phyloP scores from a whole-genome alignment of 768 basidiomycete species.

The Mycena olivaceomarginata region DNA sequence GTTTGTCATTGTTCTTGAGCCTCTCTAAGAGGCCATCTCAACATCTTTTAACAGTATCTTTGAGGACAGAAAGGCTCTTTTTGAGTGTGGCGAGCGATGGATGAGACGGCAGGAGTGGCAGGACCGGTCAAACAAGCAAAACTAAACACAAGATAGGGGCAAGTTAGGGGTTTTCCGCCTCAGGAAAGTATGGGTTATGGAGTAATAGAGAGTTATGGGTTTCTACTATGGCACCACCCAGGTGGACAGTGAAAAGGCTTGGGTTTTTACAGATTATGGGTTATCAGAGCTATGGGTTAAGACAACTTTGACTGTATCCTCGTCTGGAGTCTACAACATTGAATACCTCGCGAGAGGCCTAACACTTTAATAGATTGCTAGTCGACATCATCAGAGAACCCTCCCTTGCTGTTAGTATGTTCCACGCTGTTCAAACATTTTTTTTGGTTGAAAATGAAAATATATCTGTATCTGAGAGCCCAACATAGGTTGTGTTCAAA shows the following conservation, averaged over 20 bases:
- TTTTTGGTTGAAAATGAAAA: too few species aligned
- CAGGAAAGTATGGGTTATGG: conserved; percentile 18
- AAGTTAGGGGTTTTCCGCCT: conserved; percentile 9
- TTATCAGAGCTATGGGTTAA: too few species aligned
- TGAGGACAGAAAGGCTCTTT: conserved; percentile 22
- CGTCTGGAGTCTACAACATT: too few species aligned
- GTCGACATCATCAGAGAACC: too few species aligned
- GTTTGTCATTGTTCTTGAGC: conserved; percentile 33
- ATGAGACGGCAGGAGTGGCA: conserved; percentile 1
- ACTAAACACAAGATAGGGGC: conserved; percentile 14
- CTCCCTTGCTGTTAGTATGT: too few species aligned
- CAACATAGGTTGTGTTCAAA: too few species aligned
- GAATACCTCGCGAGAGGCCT: too few species aligned
- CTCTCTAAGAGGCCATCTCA: conserved; percentile 35
- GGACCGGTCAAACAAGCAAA: not conserved
- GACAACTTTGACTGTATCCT: conserved; percentile 32
- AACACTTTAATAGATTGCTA: too few species aligned
- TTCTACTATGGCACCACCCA: conserved; percentile 6
- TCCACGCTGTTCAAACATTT: too few species aligned
- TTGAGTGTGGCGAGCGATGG: conserved; percentile 12
- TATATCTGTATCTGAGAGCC: too few species aligned
- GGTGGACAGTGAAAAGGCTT: conserved; percentile 22
- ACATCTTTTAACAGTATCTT: conserved; percentile 20
- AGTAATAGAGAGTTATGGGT: too few species aligned
- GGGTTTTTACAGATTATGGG: conserved; percentile 21